Evolutionary conservation across 306 rosid species (phyloP), one percentile per base, ranked within the genome.

Genomic region (Rosa chinensis): DNA sequence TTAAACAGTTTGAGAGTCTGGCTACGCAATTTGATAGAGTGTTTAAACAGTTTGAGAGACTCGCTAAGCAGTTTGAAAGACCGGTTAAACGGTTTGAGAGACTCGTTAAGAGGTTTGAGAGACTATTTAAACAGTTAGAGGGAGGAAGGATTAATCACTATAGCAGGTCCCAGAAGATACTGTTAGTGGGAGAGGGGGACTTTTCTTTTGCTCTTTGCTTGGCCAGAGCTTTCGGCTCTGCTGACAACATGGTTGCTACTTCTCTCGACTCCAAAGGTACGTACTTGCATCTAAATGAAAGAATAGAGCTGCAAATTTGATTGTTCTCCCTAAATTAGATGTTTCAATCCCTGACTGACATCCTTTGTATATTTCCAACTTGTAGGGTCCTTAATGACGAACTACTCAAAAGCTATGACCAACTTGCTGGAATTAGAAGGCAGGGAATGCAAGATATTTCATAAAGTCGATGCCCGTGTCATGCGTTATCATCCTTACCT

Each of bases 171-270:
- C 55, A 74, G 32, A 21, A n/a, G 73, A 77, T 48, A 45, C 79
- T 62, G 12, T n/a, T 62, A 4, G 63, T 66, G 40, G 80, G 80
- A 23, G 79, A 77, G 70, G 80, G 80, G 3, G 73, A 77, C 44
- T 77, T 77, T 14, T 66, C 73, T 3, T 77, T 66, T 66, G 0
- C 78, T 12, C 11, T 25, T 10, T 53, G 69, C 35, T 66, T 64
- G 14, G 64, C 80, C 14, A 25, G 18, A 53, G 48, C 25, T 35
- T 77, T 77, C 53, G 64, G 73, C 48, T 64, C 45, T 20, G 73
- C 48, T 18, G 2, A n/a, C 10, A 75, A 43, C 71, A 75, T 75
- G 58, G 55, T 75, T 21, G 68, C 79, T n/a, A 75, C 79, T 20
- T 77, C 73, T 61, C 59, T 76, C 6, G 79, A 76, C 44, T 62